These are phyloP conservation scores for Penicillium sp. DNA, from an alignment of 2,329 filamentous ascomycete species.

Conservation along the genomic window DNA sequence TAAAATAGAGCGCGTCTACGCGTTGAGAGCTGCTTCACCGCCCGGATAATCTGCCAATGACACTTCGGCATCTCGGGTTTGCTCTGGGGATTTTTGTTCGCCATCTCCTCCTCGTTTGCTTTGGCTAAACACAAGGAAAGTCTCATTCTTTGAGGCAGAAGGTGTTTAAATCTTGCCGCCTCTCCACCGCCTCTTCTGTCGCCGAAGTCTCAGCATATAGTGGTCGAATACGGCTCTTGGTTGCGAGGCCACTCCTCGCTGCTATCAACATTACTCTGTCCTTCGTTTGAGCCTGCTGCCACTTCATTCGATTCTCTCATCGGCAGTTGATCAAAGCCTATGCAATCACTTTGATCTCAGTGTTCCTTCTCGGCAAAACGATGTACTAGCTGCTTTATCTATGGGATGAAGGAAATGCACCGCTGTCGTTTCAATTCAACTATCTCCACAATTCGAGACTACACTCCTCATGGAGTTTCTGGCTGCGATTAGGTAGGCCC, in stretches of 20 bases:
- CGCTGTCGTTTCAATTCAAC: constrained; percentile 5
- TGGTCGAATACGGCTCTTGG: not conserved
- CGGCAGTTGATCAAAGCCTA: not conserved
- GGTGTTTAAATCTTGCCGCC: not conserved
- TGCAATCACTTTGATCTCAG: not conserved
- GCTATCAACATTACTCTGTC: not conserved
- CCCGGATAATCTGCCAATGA: constrained; percentile 9
- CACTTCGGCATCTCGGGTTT: constrained; percentile 11
- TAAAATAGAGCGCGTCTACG: constrained; percentile 21
- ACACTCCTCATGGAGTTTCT: constrained; percentile 35
- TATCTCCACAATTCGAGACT: constrained; percentile 7
- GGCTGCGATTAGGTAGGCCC: constrained; percentile 34
- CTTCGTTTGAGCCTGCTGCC: not conserved
- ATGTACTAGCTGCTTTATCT: not conserved
- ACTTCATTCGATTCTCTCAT: not conserved
- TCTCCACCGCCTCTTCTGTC: too few relatives aligned
- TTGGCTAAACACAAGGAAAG: not conserved
- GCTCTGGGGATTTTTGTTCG: constrained; percentile 10
- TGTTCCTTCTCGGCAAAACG: not conserved
- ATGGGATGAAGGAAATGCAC: constrained; percentile 15
- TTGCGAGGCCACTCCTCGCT: not conserved
- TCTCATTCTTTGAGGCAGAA: not conserved
- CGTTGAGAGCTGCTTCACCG: constrained; percentile 14
- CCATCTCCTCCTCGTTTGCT: not conserved
- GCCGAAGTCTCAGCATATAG: not conserved